phyloP scores from a whole-genome alignment of 768 basidiomycete genomes.

The Macrolepiota dolichaula region DNA sequence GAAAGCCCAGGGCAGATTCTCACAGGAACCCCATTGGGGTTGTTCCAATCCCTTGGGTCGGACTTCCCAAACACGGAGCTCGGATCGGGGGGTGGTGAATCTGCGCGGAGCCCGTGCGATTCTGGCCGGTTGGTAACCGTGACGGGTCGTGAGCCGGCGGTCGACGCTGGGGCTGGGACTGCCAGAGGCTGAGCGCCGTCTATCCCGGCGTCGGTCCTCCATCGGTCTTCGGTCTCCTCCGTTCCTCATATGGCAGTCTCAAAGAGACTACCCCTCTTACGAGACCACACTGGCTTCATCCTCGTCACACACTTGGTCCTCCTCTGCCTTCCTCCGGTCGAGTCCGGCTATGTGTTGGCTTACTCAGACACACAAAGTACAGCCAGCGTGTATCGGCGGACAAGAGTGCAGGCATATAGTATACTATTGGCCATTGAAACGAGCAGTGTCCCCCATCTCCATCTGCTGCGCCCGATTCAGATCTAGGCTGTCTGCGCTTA shows the following conservation, averaged over 20 bases:
- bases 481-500: constrained; percentile 6
- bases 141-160: constrained; percentile 2
- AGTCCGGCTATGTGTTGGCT: not conserved
- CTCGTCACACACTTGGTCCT: constrained; percentile 6
- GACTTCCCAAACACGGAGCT: constrained; percentile 1
- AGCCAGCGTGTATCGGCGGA: not conserved
- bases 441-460: constrained; percentile 18
- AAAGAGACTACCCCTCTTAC: constrained; percentile 13
- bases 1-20: constrained; percentile 1
- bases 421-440: constrained; percentile 18
- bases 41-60: constrained; percentile 8
- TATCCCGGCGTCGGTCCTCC: constrained; percentile 9
- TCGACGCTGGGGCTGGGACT: not conserved
- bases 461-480: constrained; percentile 22
- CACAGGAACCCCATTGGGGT: constrained; percentile 8
- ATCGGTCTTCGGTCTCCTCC: constrained; percentile 9
- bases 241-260: constrained; percentile 14
- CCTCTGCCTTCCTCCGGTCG: constrained; percentile 1
- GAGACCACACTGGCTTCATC: not conserved
- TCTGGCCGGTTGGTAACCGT: constrained; percentile 9
- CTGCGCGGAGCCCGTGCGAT: constrained; percentile 10
- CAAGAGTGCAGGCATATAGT: not conserved
- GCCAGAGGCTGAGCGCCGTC: constrained; percentile 6
- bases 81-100: not conserved
- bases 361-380: not conserved